A percentile compares a stretch with the other conserved stretches of the same genome.
Evolutionary conservation across 2,329 filamentous ascomycete genomes (phyloP).

Genomic region (Mariannaea elegans): DNA sequence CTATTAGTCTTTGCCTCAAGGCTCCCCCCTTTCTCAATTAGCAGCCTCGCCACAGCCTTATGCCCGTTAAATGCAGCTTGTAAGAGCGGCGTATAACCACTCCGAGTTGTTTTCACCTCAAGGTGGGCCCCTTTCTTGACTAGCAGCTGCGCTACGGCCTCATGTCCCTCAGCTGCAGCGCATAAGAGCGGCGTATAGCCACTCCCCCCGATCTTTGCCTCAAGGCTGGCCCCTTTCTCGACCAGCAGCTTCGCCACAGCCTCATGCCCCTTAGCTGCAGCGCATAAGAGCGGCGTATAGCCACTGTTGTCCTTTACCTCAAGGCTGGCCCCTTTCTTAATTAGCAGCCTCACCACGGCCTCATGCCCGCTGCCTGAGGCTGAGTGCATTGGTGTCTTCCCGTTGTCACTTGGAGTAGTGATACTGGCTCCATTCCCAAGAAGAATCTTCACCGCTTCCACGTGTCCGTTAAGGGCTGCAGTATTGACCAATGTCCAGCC

Average conservation of each 20-base stretch:
- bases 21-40: no score
- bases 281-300: not conserved
- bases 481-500: no score
- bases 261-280: not conserved
- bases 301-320: no score
- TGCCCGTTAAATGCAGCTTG: not conserved
- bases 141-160: conserved; percentile 5
- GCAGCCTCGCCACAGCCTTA: no score
- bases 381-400: no score
- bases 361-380: not conserved
- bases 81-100: not conserved
- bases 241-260: conserved; percentile 7
- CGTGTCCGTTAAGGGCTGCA: no score
- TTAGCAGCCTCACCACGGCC: conserved; percentile 6
- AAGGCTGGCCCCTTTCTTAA: conserved; percentile 12
- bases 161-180: not conserved
- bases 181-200: no score
- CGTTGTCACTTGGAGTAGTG: no score
- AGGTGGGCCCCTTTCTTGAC: conserved; percentile 7
- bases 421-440: conserved; percentile 11
- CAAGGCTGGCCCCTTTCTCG: conserved; percentile 9
- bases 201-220: no score
- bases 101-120: not conserved
- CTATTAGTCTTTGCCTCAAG: no score
- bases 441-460: conserved; percentile 8